These are phyloP conservation scores for Cyclotella choctawhatcheeana DNA, from an alignment of 108 stramenopile genomes.

Conservation along the genomic window DNA sequence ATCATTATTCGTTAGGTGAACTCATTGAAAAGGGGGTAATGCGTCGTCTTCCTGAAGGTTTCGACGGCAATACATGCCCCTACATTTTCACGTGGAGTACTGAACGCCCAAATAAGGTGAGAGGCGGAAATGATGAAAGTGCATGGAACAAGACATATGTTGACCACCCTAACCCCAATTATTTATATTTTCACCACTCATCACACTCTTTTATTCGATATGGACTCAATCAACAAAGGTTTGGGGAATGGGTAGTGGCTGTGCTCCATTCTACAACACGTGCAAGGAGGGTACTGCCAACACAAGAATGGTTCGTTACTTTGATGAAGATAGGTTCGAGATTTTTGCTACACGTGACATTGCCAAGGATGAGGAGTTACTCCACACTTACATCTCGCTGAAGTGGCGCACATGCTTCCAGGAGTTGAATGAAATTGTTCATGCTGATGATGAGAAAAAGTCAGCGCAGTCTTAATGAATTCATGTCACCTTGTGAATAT, in stretches of 20 bases:
- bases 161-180: background rate
- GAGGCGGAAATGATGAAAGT: background rate
- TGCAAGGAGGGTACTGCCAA: constrained; percentile 69
- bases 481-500: too few relatives aligned
- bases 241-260: constrained; percentile 80
- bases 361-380: constrained; percentile 65
- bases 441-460: constrained; percentile 47
- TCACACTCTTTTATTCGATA: too few relatives aligned
- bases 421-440: constrained; percentile 71
- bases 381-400: constrained; percentile 77
- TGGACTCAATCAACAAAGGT: constrained; percentile 21
- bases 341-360: constrained; percentile 74
- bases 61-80: constrained; percentile 76
- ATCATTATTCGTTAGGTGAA: constrained; percentile 40
- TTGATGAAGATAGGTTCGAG: constrained; percentile 73
- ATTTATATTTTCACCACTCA: too few relatives aligned
- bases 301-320: constrained; percentile 74
- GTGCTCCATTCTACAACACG: constrained; percentile 78
- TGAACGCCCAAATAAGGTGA: constrained; percentile 72
- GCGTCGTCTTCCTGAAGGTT: constrained; percentile 77
- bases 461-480: background rate
- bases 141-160: background rate
- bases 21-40: constrained; percentile 77
- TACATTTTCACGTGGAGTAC: constrained; percentile 78
- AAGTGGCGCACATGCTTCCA: constrained; percentile 77